These are phyloP conservation scores for Carex myosuroides DNA, from an alignment of 176 grass and related monocot species.

Conservation along the genomic window DNA sequence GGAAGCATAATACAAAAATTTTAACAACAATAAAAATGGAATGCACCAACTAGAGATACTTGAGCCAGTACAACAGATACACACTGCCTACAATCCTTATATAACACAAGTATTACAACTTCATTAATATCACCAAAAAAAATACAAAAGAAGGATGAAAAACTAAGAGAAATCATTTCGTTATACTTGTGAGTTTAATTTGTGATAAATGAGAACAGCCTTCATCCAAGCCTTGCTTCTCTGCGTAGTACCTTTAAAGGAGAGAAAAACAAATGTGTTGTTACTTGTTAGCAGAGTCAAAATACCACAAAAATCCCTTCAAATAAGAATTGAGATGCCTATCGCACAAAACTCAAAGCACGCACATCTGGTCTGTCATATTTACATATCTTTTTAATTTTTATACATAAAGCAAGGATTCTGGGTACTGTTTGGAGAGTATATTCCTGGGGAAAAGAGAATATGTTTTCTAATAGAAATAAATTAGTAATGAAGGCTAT, in stretches of 20 bases:
- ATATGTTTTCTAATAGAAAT: not conserved
- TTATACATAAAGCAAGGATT: not conserved
- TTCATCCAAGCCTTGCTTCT: conserved; percentile 64
- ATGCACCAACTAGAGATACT: not conserved
- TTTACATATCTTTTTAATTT: not conserved
- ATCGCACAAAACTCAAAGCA: not conserved
- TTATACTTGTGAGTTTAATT: not conserved
- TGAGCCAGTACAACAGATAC: not conserved
- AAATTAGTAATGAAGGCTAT: not conserved
- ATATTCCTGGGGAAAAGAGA: not conserved
- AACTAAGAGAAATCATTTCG: not conserved
- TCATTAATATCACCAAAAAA: not conserved
- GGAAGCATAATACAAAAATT: not conserved
- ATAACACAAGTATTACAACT: conserved; percentile 1
- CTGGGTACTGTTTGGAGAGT: not conserved
- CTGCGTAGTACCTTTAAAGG: conserved; percentile 51
- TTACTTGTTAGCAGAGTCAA: not conserved
- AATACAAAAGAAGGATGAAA: not conserved
- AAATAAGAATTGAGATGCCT: not conserved
- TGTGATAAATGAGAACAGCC: conserved; percentile 5
- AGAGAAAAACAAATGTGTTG: conserved; percentile 9
- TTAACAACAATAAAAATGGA: not conserved
- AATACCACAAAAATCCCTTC: not conserved
- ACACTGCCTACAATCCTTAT: not conserved
- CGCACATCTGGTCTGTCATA: too few species aligned